Conservation (phyloP, 2,329 filamentous ascomycete species). For the Xylaria sp. region DNA sequence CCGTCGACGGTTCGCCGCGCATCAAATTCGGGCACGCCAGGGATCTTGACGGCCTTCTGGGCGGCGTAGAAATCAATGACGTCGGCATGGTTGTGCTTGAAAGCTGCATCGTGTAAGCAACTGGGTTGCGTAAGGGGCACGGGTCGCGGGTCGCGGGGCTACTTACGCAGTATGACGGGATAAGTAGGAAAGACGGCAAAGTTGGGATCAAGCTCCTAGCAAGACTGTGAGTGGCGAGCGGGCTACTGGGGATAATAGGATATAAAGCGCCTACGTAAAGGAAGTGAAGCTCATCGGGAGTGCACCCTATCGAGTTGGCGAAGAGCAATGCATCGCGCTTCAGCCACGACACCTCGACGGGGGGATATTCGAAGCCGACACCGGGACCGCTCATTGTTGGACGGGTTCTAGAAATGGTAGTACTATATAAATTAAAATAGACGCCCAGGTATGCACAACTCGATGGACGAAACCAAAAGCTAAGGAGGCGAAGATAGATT, state of each 20-base stretch:
- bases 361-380: slow-evolving; percentile 80
- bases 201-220: slow-evolving; percentile 81
- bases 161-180: slow-evolving; percentile 75
- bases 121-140: no score
- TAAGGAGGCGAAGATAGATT: no score
- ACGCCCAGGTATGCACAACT: no score
- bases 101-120: slow-evolving; percentile 52
- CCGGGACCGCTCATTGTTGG: slow-evolving; percentile 55
- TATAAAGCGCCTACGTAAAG: slow-evolving; percentile 67
- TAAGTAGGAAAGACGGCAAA: slow-evolving; percentile 92
- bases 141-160: background rate
- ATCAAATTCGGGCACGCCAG: slow-evolving; percentile 78
- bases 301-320: slow-evolving; percentile 85
- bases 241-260: background rate
- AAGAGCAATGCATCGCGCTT: slow-evolving; percentile 90
- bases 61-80: slow-evolving; percentile 84
- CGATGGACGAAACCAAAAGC: no score
- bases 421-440: no score
- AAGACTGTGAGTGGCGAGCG: slow-evolving; percentile 12
- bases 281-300: slow-evolving; percentile 87
- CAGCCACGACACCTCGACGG: slow-evolving; percentile 78
- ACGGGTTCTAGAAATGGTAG: no score
- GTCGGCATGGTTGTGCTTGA: slow-evolving; percentile 78
- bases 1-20: slow-evolving; percentile 77
- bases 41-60: slow-evolving; percentile 70